Percentiles rank a stretch among this genome's conserved stretches.
Evolutionary conservation across 1,139 yeast species (phyloP).

Genomic region (Sugiyamaella neomexicana): DNA sequence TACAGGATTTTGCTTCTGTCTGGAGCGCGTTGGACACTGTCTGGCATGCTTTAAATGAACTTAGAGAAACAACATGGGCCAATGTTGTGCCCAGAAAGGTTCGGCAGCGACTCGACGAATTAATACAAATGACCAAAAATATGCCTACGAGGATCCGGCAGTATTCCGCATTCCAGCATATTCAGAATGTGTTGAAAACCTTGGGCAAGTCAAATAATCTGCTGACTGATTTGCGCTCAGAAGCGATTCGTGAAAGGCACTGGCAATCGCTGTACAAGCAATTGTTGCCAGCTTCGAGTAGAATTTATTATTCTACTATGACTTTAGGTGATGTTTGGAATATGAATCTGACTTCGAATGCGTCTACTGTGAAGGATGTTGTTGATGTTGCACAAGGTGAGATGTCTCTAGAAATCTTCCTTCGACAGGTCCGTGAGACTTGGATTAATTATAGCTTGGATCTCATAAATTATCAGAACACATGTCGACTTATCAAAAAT

Average conservation of each 20-base stretch:
- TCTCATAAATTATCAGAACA: slow-evolving; percentile 54
- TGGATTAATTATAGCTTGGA: slow-evolving; percentile 52
- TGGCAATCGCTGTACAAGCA: slow-evolving; percentile 57
- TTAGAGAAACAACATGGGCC: slow-evolving; percentile 54
- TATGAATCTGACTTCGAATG: slow-evolving; percentile 52
- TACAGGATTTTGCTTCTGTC: slow-evolving; percentile 57
- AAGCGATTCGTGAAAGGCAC: slow-evolving; percentile 63
- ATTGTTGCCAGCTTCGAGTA: slow-evolving; percentile 28
- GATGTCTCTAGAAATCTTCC: slow-evolving; percentile 58
- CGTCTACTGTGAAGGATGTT: slow-evolving; percentile 49
- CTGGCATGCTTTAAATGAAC: slow-evolving; percentile 51
- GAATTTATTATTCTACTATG: slow-evolving; percentile 33
- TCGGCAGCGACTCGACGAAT: slow-evolving; percentile 53
- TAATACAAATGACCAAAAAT: slow-evolving; percentile 50
- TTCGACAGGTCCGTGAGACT: slow-evolving; percentile 46
- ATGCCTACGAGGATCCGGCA: slow-evolving; percentile 65
- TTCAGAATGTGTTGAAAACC: slow-evolving; percentile 50
- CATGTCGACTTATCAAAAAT: slow-evolving; percentile 59
- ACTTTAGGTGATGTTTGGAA: slow-evolving; percentile 65
- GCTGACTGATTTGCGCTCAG: slow-evolving; percentile 55
- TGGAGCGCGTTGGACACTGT: slow-evolving; percentile 65
- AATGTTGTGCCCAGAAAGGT: slow-evolving; percentile 51
- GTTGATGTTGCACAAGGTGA: slow-evolving; percentile 74
- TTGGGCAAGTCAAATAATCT: slow-evolving; percentile 46
- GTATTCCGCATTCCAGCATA: slow-evolving; percentile 66